Conservation (phyloP, 164 flowering plant species). For the Stephania yunnanensis region DNA sequence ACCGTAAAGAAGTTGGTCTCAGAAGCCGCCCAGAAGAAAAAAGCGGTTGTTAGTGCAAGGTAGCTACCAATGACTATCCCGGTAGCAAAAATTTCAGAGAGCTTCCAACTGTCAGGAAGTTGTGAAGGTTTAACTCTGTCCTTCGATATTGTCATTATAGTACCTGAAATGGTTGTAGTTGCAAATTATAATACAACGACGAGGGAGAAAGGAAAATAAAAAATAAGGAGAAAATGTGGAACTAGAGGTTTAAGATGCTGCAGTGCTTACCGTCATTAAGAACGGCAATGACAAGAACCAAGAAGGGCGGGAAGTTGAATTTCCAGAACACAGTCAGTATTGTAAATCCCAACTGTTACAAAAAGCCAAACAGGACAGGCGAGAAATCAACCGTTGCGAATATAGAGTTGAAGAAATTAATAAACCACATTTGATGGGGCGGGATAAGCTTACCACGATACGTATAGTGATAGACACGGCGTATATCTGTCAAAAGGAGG, state of each 20-base stretch:
- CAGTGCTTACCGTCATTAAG: slow-evolving; percentile 47
- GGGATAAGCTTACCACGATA: slow-evolving; percentile 31
- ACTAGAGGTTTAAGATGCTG: too few species aligned
- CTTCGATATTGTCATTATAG: slow-evolving; percentile 74
- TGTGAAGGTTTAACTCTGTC: slow-evolving; percentile 76
- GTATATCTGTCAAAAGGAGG: slow-evolving; percentile 27
- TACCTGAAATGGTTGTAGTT: slow-evolving; percentile 6
- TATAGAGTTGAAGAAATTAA: too few species aligned
- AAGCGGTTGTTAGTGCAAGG: slow-evolving; percentile 50
- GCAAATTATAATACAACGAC: too few species aligned
- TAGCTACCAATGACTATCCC: slow-evolving; percentile 53
- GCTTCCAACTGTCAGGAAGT: slow-evolving; percentile 64
- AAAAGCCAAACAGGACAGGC: too few species aligned
- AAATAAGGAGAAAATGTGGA: too few species aligned
- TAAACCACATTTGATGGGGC: too few species aligned
- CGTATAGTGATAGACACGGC: slow-evolving; percentile 73
- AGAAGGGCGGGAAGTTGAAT: slow-evolving; percentile 62
- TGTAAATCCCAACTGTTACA: slow-evolving; percentile 40
- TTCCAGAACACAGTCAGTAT: slow-evolving; percentile 44
- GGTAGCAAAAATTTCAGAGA: slow-evolving; percentile 58
- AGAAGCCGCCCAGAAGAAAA: slow-evolving; percentile 43
- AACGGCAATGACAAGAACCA: slow-evolving; percentile 66
- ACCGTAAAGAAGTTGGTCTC: slow-evolving; percentile 52
- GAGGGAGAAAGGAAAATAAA: too few species aligned
- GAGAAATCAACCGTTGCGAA: too few species aligned